Evolutionary conservation across 2,329 filamentous ascomycete species (phyloP).

Genomic region (Ciborinia camelliae): DNA sequence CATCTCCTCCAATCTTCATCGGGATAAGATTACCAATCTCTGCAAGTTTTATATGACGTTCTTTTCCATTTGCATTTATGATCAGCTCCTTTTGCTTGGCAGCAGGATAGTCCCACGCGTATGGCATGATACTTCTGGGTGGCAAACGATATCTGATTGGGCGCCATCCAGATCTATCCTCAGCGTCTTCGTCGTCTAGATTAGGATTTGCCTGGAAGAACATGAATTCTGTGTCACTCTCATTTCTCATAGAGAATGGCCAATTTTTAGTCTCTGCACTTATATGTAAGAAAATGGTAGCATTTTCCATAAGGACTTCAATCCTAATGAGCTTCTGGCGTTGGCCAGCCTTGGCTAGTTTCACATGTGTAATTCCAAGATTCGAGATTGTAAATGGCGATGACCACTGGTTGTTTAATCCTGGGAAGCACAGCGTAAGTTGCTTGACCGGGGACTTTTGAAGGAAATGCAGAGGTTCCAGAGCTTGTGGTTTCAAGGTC

Average conservation of each 20-base stretch:
- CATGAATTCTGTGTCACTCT: constrained; percentile 93
- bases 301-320: constrained; percentile 87
- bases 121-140: constrained; percentile 96
- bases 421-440: constrained; percentile 86
- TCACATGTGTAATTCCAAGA: constrained; percentile 86
- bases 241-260: constrained; percentile 98
- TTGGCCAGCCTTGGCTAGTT: constrained; percentile 86
- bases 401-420: constrained; percentile 95
- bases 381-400: constrained; percentile 97
- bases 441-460: constrained; percentile 82
- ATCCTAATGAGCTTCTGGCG: constrained; percentile 83
- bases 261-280: constrained; percentile 90
- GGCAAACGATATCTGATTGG: constrained; percentile 90
- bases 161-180: constrained; percentile 84
- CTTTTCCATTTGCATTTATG: constrained; percentile 72
- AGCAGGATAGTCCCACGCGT: constrained; percentile 98
- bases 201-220: constrained; percentile 96
- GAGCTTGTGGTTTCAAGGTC: constrained; percentile 70
- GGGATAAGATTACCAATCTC: constrained; percentile 96
- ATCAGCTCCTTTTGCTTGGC: constrained; percentile 95
- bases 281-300: constrained; percentile 89
- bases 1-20: constrained; percentile 68
- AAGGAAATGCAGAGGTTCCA: constrained; percentile 86
- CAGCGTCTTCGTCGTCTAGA: constrained; percentile 81
- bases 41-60: constrained; percentile 88